Evolutionary conservation across 1,284 basidiomycete species (phyloP), one percentile per base, ranked within the genome.

Genomic region (Boletus sp.): DNA sequence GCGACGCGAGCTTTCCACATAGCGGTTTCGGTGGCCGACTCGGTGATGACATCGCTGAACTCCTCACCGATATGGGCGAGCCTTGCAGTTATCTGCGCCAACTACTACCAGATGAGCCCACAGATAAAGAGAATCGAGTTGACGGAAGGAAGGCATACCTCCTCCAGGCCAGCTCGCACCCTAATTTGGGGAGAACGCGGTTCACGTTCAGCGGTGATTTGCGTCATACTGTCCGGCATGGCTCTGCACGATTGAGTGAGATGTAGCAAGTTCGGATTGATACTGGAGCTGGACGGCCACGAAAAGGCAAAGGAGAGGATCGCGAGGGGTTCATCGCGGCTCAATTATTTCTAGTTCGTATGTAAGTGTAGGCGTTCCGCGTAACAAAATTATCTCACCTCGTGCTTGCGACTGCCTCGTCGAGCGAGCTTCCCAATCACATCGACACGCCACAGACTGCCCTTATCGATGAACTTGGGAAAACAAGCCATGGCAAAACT

Each of bases 61-160:
- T 78, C 52, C 22, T 61, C 54, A 27, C 65, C 56, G 26, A 69
- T 62, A 22, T 46, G 51, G 12, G 51, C 48, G 13, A 65, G 60
- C 34, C 52, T 54, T 4, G 59, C 44, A 9, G 62, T 49, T 41
- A 64, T 57, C 37, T 51, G 60, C 2, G 47, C 35, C 42, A 67
- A 33, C 63, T 65, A 30, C 9, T n/a, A 16, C 39, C n/a, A 19
- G 17, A 20, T 38, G 17, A 22, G 27, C 20, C 25, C n/a, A 25
- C 16, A 9, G 12, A 32, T 2, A 5, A 16, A 39, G n/a, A 19
- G 10, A n/a, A 20, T 22, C 33, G 6, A 37, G n/a, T 14, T 4
- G 33, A 22, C 25, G 9, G 29, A 16, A n/a, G 9, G 1, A 25
- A 17, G 32, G 25, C 47, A 34, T 26, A 67, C 63, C 53, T 65